phyloP scores from a whole-genome alignment of 1,284 basidiomycete genomes.

The Hymenochaete sp. region DNA sequence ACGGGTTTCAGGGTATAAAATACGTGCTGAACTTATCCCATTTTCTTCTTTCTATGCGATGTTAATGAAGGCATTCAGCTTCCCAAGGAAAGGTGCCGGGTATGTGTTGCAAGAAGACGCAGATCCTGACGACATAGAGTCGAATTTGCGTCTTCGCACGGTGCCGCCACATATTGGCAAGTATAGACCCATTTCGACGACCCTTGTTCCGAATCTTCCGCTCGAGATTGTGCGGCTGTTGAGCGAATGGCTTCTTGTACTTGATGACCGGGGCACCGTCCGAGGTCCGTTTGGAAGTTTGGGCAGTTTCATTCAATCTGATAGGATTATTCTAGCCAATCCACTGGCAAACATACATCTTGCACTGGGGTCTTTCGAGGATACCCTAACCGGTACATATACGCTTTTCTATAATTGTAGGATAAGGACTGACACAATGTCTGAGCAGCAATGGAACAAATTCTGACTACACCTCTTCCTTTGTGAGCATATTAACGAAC shows the following conservation, averaged over 20 bases:
- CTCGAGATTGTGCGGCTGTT: conserved; percentile 45
- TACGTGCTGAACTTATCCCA: conserved; percentile 6
- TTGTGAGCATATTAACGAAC: conserved; percentile 37
- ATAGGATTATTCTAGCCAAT: conserved; percentile 23
- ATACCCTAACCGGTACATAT: conserved; percentile 39
- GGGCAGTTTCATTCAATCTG: neutral
- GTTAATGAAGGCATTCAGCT: too few species aligned
- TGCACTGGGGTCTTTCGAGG: conserved; percentile 43
- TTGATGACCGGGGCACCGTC: conserved; percentile 47
- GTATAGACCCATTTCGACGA: conserved; percentile 31
- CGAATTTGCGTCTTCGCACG: too few species aligned
- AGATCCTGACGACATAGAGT: too few species aligned
- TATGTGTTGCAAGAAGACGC: too few species aligned
- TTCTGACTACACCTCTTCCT: conserved; percentile 54
- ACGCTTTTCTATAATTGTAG: neutral
- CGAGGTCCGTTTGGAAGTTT: conserved; percentile 31
- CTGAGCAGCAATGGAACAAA: conserved; percentile 41
- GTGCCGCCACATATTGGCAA: too few species aligned
- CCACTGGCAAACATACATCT: conserved; percentile 44
- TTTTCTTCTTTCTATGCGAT: conserved; percentile 13
- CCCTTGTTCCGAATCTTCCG: conserved; percentile 38
- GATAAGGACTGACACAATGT: neutral
- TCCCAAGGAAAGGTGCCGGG: too few species aligned
- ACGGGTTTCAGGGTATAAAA: conserved; percentile 1
- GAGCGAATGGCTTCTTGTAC: conserved; percentile 48